phyloP scores from a whole-genome alignment of 768 basidiomycete genomes.

The Dendrothele bispora region DNA sequence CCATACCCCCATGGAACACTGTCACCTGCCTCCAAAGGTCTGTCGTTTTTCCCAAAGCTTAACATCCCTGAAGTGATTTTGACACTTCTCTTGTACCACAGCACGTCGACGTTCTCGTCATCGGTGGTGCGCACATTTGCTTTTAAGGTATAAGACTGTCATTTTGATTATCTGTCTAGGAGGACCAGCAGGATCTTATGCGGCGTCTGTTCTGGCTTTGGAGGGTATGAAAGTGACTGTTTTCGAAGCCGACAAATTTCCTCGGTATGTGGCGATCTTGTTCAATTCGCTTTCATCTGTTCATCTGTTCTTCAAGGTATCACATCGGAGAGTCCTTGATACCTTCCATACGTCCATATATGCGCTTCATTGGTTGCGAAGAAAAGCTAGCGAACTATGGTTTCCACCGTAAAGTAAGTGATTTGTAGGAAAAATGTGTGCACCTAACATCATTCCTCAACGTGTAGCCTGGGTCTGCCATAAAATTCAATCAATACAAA shows the following conservation, averaged over 20 bases:
- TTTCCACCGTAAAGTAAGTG: conserved; percentile 48
- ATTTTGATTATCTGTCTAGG: conserved; percentile 9
- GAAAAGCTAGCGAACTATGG: conserved; percentile 48
- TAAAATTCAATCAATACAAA: conserved; percentile 64
- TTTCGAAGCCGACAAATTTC: conserved; percentile 24
- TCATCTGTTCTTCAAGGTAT: conserved; percentile 34
- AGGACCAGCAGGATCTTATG: conserved; percentile 27
- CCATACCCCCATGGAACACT: too few relatives aligned
- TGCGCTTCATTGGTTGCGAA: conserved; percentile 59
- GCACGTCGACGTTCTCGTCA: conserved; percentile 45
- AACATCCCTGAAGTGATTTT: not conserved
- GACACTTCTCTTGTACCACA: conserved; percentile 12
- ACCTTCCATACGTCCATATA: conserved; percentile 58
- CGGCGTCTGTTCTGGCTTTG: conserved; percentile 26
- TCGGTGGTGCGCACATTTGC: conserved; percentile 25
- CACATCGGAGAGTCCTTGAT: conserved; percentile 63
- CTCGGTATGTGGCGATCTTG: conserved; percentile 13
- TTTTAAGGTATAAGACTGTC: not conserved
- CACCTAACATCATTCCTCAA: conserved; percentile 6
- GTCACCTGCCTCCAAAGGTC: too few relatives aligned
- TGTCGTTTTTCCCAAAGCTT: not conserved
- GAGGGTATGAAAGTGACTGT: conserved; percentile 29
- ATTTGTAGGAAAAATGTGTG: not conserved
- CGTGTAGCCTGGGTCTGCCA: conserved; percentile 56
- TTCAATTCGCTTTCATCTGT: not conserved